Evolutionary conservation across 148 eudicot species (phyloP).

Genomic region (Nepenthes mirabilis): DNA sequence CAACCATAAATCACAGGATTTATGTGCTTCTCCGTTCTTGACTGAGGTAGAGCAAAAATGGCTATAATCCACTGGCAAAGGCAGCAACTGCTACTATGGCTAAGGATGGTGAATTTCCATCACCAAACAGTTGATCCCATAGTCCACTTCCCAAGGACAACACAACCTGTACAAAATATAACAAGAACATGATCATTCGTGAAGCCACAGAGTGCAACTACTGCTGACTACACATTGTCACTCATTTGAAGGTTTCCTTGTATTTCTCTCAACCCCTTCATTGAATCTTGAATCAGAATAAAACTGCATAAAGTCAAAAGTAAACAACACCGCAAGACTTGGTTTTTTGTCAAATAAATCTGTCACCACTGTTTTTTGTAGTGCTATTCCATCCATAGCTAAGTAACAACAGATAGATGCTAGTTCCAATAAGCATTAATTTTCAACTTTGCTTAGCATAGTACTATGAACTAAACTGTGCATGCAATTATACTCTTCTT

Average conservation of each 20-base stretch:
- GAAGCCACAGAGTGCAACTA: not conserved
- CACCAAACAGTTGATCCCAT: conserved; percentile 83
- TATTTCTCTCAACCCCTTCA: too few species aligned
- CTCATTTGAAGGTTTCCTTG: too few species aligned
- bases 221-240: not conserved
- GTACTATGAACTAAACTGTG: too few species aligned
- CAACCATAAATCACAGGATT: conserved; percentile 7
- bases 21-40: conserved; percentile 12
- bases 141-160: conserved; percentile 96
- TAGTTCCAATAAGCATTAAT: too few species aligned
- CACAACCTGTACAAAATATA: conserved; percentile 35
- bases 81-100: conserved; percentile 58
- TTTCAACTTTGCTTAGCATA: too few species aligned
- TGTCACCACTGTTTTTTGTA: too few species aligned
- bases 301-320: too few species aligned
- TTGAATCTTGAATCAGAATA: too few species aligned
- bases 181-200: not conserved
- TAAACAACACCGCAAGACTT: not conserved
- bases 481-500: too few species aligned
- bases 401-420: too few species aligned
- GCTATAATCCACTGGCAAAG: conserved; percentile 52
- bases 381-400: too few species aligned
- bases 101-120: conserved; percentile 77
- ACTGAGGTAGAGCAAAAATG: conserved; percentile 27
- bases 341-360: too few species aligned